Conservation (phyloP, 2,329 filamentous ascomycete species). For the Aspergillus latus region DNA sequence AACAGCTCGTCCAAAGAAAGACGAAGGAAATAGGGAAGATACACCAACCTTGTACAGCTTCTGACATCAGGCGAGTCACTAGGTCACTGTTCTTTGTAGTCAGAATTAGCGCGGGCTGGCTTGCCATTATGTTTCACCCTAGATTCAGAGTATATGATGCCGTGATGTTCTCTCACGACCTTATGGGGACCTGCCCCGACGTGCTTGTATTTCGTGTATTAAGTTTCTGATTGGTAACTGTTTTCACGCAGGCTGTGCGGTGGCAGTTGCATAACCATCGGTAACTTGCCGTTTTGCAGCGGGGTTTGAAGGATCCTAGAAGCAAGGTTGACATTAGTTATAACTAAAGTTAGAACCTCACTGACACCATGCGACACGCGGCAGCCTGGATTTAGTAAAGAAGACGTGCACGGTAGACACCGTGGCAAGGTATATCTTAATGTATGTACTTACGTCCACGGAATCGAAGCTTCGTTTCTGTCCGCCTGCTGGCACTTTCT, state of each 20-base stretch:
- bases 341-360: slow-evolving; percentile 25
- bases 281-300: slow-evolving; percentile 37
- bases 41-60: slow-evolving; percentile 39
- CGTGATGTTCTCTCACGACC: slow-evolving; percentile 16
- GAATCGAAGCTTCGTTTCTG: slow-evolving; percentile 43
- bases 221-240: not conserved
- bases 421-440: slow-evolving; percentile 26
- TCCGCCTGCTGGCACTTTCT: slow-evolving; percentile 34
- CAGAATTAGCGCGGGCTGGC: slow-evolving; percentile 26
- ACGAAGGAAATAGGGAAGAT: slow-evolving; percentile 21
- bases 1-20: slow-evolving; percentile 4
- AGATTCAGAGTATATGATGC: slow-evolving; percentile 5
- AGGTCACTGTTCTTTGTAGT: slow-evolving; percentile 20
- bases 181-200: slow-evolving; percentile 34
- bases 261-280: slow-evolving; percentile 26
- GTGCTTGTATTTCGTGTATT: slow-evolving; percentile 15
- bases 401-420: slow-evolving; percentile 13
- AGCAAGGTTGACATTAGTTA: slow-evolving; percentile 34
- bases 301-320: slow-evolving; percentile 30
- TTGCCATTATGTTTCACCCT: slow-evolving; percentile 20
- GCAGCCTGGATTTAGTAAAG: slow-evolving; percentile 23
- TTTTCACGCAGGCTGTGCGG: slow-evolving; percentile 36
- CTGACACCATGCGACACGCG: slow-evolving; percentile 19
- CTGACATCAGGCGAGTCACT: slow-evolving; percentile 23
- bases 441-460: slow-evolving; percentile 44